phyloP scores from a whole-genome alignment of 1,284 basidiomycete species.

The Schizophyllum commune region DNA sequence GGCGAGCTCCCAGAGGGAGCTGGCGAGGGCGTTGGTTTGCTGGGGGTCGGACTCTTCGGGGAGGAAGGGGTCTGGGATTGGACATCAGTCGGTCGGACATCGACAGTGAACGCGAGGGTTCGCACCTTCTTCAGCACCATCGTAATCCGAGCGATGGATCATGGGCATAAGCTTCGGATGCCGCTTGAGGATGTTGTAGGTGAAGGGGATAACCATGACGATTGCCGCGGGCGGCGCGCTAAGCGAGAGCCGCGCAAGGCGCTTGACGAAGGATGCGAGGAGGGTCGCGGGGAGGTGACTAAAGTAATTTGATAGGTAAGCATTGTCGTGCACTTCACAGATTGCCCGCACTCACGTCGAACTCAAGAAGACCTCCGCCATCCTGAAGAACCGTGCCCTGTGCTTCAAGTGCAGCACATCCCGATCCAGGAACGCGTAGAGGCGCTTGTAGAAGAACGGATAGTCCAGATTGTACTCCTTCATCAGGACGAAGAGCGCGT shows the following conservation, averaged over 20 bases:
- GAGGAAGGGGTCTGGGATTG: constrained; percentile 64
- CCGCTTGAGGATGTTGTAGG: constrained; percentile 90
- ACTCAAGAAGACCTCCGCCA: constrained; percentile 84
- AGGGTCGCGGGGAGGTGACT: constrained; percentile 86
- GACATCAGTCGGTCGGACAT: background rate
- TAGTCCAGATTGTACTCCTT: constrained; percentile 96
- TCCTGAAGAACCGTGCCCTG: constrained; percentile 90
- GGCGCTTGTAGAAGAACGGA: constrained; percentile 90
- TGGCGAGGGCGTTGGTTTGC: constrained; percentile 73
- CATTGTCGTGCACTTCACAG: background rate
- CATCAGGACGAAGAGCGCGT: constrained; percentile 89
- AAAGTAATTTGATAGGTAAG: constrained; percentile 2
- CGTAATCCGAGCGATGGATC: constrained; percentile 67
- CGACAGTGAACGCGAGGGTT: background rate
- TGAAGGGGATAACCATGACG: constrained; percentile 87
- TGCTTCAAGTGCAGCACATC: constrained; percentile 89
- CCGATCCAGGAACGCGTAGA: constrained; percentile 85
- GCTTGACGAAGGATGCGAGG: constrained; percentile 92
- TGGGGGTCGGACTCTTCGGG: constrained; percentile 66
- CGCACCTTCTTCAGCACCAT: constrained; percentile 33
- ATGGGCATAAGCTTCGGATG: constrained; percentile 91
- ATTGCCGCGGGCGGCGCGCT: constrained; percentile 86
- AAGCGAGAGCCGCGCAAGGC: constrained; percentile 79
- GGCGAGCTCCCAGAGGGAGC: constrained; percentile 89
- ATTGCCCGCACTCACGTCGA: constrained; percentile 60